Evolutionary conservation across 2,329 filamentous ascomycete species (phyloP).

Genomic region (Calonectria ilicicola): DNA sequence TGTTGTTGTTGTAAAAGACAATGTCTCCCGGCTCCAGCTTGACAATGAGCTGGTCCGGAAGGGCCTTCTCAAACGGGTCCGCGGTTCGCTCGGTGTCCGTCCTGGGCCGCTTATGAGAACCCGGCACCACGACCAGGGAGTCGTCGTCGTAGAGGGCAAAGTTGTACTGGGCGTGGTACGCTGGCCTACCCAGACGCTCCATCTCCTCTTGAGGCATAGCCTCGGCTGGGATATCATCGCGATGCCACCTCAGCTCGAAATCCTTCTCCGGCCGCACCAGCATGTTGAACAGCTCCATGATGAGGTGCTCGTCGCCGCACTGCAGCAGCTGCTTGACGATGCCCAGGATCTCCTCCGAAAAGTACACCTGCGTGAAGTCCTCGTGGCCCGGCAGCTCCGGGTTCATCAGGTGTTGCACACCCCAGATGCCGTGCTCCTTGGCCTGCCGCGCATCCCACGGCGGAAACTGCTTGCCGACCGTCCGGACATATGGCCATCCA

Average conservation of each 20-base stretch:
- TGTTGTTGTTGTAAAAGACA: constrained; percentile 93
- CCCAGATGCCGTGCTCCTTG: constrained; percentile 80
- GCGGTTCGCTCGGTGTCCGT: constrained; percentile 78
- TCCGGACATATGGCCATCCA: constrained; percentile 84
- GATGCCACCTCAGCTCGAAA: constrained; percentile 86
- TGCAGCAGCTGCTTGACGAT: constrained; percentile 75
- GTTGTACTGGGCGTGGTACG: constrained; percentile 89
- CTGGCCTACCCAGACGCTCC: constrained; percentile 67
- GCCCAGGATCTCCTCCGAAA: constrained; percentile 72
- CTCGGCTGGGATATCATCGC: constrained; percentile 81
- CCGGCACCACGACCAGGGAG: constrained; percentile 81
- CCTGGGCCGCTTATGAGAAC: constrained; percentile 77
- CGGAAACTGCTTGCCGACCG: constrained; percentile 90
- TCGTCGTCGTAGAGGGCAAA: constrained; percentile 82
- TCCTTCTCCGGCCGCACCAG: constrained; percentile 78
- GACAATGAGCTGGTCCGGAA: constrained; percentile 76
- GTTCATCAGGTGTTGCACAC: constrained; percentile 86
- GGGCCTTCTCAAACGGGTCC: constrained; percentile 69
- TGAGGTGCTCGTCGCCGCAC: constrained; percentile 70
- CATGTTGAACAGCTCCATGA: constrained; percentile 91
- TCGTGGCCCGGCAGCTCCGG: constrained; percentile 73
- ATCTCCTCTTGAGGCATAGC: constrained; percentile 76
- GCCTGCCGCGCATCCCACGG: constrained; percentile 77
- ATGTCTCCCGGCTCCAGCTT: constrained; percentile 79
- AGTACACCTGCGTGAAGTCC: constrained; percentile 78